phyloP scores from a whole-genome alignment of 805 yeast species.

The Ogataea pignaliae region DNA sequence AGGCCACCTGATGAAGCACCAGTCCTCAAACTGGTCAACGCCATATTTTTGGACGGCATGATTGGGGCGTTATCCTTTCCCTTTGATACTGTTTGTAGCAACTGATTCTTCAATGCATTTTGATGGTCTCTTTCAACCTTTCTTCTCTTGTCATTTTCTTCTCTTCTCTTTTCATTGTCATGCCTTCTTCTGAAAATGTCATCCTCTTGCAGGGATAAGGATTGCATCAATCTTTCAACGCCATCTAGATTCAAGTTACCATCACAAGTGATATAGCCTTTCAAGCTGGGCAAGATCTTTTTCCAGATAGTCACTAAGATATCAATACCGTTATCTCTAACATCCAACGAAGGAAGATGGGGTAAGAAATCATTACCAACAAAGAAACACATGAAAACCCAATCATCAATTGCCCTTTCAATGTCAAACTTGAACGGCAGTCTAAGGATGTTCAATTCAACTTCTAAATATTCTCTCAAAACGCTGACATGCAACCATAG shows the following conservation, averaged over 20 bases:
- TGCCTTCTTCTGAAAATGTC: conserved; percentile 68
- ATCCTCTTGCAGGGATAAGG: conserved; percentile 69
- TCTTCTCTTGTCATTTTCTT: conserved; percentile 59
- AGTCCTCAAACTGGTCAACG: conserved; percentile 61
- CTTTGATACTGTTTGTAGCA: conserved; percentile 52
- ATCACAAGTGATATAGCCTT: conserved; percentile 83
- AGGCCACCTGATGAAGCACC: conserved; percentile 66
- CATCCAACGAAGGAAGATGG: conserved; percentile 90
- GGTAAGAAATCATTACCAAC: conserved; percentile 98
- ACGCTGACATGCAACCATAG: conserved; percentile 90
- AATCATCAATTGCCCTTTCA: conserved; percentile 96
- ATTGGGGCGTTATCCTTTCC: conserved; percentile 77
- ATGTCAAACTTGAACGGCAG: conserved; percentile 74
- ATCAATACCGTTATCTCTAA: conserved; percentile 91
- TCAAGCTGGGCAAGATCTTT: conserved; percentile 55
- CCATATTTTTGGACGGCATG: conserved; percentile 64
- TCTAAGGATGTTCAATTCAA: conserved; percentile 71
- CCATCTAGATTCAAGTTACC: conserved; percentile 74
- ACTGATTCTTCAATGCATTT: conserved; percentile 38
- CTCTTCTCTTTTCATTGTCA: conserved; percentile 64
- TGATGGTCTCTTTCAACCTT: conserved; percentile 45
- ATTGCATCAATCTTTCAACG: conserved; percentile 65
- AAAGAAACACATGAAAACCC: conserved; percentile 98
- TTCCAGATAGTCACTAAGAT: conserved; percentile 82
- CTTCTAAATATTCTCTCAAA: conserved; percentile 79